A percentile compares a stretch with the other conserved stretches of the same genome.
phyloP scores from a whole-genome alignment of 116 monocot species.

The Phalaenopsis hybrid region DNA sequence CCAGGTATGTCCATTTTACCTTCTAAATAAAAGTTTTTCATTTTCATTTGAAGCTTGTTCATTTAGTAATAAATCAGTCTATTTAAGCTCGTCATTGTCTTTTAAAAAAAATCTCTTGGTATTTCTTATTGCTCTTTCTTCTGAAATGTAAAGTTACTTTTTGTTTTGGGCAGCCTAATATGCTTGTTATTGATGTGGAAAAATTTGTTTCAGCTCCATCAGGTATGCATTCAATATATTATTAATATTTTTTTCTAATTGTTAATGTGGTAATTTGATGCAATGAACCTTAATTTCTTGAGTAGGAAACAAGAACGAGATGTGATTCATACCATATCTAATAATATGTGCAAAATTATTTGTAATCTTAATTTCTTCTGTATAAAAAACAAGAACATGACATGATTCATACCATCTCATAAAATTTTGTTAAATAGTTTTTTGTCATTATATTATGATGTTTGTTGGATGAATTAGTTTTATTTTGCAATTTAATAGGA shows the following conservation, averaged over 20 bases:
- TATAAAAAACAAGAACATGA: background rate
- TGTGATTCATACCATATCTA: too few species aligned
- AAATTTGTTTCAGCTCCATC: constrained; percentile 61
- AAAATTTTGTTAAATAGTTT: background rate
- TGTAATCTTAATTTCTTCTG: background rate
- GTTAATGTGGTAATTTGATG: background rate
- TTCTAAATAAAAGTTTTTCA: background rate
- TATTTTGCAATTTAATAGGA: too few species aligned
- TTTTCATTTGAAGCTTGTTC: background rate
- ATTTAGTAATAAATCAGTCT: background rate
- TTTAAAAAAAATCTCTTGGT: background rate
- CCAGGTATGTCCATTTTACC: constrained; percentile 47
- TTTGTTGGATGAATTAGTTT: too few species aligned
- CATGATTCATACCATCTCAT: background rate
- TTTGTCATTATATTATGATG: background rate
- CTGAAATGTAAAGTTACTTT: constrained; percentile 8
- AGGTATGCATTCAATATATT: constrained; percentile 31
- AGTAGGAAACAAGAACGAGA: too few species aligned
- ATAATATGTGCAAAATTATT: background rate
- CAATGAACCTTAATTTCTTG: too few species aligned
- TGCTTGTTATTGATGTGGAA: constrained; percentile 84
- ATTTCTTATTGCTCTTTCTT: background rate
- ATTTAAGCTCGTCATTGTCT: background rate
- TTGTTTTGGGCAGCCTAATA: constrained; percentile 63
- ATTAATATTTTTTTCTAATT: background rate